Evolutionary conservation across 768 basidiomycete species (phyloP).

Genomic region (Calocybe gangraenosa): DNA sequence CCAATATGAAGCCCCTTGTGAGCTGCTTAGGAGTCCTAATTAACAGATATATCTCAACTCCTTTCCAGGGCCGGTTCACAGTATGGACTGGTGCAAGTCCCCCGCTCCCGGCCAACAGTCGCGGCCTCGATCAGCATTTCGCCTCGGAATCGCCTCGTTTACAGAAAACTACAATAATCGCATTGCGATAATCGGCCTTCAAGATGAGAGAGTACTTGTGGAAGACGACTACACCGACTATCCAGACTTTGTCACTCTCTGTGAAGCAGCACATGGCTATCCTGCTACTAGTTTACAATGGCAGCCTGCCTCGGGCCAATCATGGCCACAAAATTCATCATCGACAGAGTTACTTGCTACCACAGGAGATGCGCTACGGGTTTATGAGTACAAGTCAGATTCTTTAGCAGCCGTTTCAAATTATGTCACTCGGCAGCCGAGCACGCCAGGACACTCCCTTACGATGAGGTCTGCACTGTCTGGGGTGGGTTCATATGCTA

Average conservation of each 20-base stretch:
- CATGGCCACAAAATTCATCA: conserved; percentile 66
- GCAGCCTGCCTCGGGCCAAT: conserved; percentile 73
- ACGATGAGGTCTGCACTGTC: conserved; percentile 74
- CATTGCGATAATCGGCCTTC: conserved; percentile 73
- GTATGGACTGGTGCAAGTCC: conserved; percentile 86
- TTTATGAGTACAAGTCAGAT: conserved; percentile 86
- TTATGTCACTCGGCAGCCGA: conserved; percentile 68
- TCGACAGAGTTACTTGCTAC: conserved; percentile 85
- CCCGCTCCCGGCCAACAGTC: conserved; percentile 68
- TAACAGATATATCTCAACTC: conserved; percentile 7
- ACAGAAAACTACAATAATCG: conserved; percentile 80
- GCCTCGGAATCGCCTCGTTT: conserved; percentile 83
- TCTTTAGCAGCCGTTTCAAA: conserved; percentile 49
- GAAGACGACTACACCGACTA: conserved; percentile 82
- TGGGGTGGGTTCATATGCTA: conserved; percentile 54
- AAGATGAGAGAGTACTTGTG: conserved; percentile 84
- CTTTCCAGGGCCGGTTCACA: conserved; percentile 74
- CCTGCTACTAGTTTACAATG: conserved; percentile 92
- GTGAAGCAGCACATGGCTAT: conserved; percentile 83
- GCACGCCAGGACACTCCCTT: conserved; percentile 56
- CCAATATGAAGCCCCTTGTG: conserved; percentile 85
- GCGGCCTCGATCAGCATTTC: conserved; percentile 74
- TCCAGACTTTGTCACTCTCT: conserved; percentile 83
- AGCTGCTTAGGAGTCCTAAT: conserved; percentile 25
- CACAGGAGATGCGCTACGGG: conserved; percentile 87